Evolutionary conservation across 345 rosid species (phyloP), one percentile per base, ranked within the genome.

Genomic region (Heritiera fomes): DNA sequence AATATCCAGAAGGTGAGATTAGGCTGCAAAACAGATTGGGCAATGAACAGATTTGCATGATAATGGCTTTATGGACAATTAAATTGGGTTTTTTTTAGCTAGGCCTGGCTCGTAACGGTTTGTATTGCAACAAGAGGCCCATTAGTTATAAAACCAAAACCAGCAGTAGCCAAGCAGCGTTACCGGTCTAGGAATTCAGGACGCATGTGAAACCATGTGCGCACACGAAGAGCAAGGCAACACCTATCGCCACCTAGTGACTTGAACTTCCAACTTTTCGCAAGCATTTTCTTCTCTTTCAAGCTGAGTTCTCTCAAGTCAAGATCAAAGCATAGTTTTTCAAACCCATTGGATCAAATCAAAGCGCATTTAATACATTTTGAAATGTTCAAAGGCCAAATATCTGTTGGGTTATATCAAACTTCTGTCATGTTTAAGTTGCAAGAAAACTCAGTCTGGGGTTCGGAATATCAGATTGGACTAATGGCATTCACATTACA

Each of bases 401-500:
- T n/a, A 74, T 59, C 59, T 74, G 52, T 73, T n/a, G 23, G 52
- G 4, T 13, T 41, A 38, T 56, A 73, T 55, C 56, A 55, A 55
- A 55, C 38, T 28, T 23, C 46, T 47, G 59, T 65, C 79, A 32
- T 34, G 71, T 64, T 70, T 41, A 58, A 10, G 55, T 23, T 20
- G 66, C 32, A 18, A 38, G 23, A 18, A 23, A 23, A 15, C 60
- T 65, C 62, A 11, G 47, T 32, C 38, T 43, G 12, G 49, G 72
- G 14, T 15, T 75, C 49, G 73, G 77, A 62, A 47, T 66, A 77
- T 65, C 50, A 11, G 41, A 81, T 40, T 30, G 32, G 41, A 78
- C 50, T 82, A 49, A 66, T 67, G 73, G 56, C 60, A 59, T n/a
- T 52, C 77, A 53, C 78, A 41, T 67, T 66, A 75, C 72, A 13